phyloP scores from a whole-genome alignment of 139 green algal species.

The Desmodesmus armatus region DNA sequence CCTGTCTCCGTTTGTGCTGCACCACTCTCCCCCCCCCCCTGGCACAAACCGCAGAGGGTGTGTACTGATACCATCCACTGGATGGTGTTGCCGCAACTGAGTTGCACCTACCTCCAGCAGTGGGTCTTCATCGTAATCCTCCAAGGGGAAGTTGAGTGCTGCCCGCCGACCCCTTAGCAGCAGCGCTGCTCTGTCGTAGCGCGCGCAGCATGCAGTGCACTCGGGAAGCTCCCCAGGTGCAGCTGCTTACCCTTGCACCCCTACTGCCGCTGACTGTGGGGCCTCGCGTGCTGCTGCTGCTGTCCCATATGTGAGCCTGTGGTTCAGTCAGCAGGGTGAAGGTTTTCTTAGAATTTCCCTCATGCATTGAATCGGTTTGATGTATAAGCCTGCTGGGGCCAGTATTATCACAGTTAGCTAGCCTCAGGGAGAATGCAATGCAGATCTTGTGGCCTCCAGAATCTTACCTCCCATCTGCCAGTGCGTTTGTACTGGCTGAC shows the following conservation, averaged over 20 bases:
- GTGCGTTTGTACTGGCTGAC: constrained; percentile 61
- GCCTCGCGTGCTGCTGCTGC: constrained; percentile 22
- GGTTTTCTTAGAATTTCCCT: too few relatives aligned
- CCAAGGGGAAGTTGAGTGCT: constrained; percentile 47
- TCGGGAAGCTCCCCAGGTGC: constrained; percentile 56
- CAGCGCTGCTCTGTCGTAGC: constrained; percentile 60
- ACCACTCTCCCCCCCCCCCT: background rate
- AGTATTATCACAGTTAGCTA: background rate
- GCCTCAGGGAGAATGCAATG: background rate
- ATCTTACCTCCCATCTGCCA: constrained; percentile 47
- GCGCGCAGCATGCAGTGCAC: constrained; percentile 33
- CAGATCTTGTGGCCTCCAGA: too few relatives aligned
- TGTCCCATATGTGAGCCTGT: constrained; percentile 36
- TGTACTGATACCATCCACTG: background rate
- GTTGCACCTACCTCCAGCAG: constrained; percentile 41
- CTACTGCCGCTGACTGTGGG: constrained; percentile 25
- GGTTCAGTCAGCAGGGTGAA: too few relatives aligned
- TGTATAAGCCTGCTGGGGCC: too few relatives aligned
- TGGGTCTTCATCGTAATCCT: constrained; percentile 44
- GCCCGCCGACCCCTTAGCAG: constrained; percentile 44
- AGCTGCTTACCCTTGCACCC: constrained; percentile 53
- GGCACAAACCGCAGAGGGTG: background rate
- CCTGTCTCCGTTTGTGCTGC: background rate
- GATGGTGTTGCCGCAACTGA: background rate
- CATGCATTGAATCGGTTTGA: background rate